Evolutionary conservation across 306 rosid genomes (phyloP), one percentile per base, ranked within the genome.

Genomic region (Vigna radiata): DNA sequence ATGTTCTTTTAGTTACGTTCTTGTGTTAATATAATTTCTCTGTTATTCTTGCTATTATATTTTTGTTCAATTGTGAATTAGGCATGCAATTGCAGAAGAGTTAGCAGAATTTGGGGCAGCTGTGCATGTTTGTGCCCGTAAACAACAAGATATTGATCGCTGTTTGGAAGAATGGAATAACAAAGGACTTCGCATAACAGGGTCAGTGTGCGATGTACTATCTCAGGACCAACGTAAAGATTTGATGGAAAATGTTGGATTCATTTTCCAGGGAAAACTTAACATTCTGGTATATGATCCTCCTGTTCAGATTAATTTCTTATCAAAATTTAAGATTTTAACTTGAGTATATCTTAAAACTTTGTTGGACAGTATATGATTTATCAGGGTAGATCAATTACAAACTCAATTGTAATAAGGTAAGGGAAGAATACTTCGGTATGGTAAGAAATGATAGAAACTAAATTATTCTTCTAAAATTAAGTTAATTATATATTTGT

Each of bases 81-180:
- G 85, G 56, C 33, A 76, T 3, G 85, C 80, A 18, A 82, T 77
- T 2, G 82, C 46, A 0, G 84, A 83, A 56, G 87, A 83, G 49
- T 55, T 83, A n/a, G 81, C 81, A 19, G 77, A 76, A 55, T 50
- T 83, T 39, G 86, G 87, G 17, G 86, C 78, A 17, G 14, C 46
- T 1, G 70, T 79, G 23, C 86, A 83, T 79, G 25, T 76, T 44
- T 83, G 81, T 49, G 1, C 78, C 4, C 81, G 83, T 16, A 79
- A 21, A 4, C 70, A 83, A 41, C 37, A 21, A 3, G 75, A 83
- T 4, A 65, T 83, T 2, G 16, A 79, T 10, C 29, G 53, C 2
- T 79, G 86, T 36, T 8, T 83, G 46, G 7, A 69, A 62, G 75
- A 83, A 31, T 83, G 84, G 86, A 27, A 36, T 15, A 70, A 8